A percentile compares a stretch with the other conserved stretches of the same genome.
These are phyloP conservation scores for Corymbia citriodora DNA, from an alignment of 441 rosid genomes.

Conservation along the genomic window DNA sequence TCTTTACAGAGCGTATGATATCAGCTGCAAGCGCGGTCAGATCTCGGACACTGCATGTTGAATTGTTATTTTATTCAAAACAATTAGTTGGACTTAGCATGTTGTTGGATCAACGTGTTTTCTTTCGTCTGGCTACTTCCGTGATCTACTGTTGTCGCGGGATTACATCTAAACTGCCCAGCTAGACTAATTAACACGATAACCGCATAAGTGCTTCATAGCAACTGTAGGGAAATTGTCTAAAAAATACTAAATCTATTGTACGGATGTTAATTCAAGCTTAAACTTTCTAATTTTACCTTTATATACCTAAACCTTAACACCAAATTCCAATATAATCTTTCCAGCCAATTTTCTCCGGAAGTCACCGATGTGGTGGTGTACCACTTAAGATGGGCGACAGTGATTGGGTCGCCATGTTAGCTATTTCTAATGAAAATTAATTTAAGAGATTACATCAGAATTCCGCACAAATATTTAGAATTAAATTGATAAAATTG, in stretches of 20 bases:
- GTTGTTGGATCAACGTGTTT: not conserved
- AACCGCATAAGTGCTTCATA: not conserved
- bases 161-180: not conserved
- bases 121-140: not conserved
- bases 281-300: not conserved
- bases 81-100: not conserved
- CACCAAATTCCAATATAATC: not conserved
- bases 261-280: not conserved
- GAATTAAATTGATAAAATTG: not conserved
- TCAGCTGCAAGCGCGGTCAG: not conserved
- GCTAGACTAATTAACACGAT: not conserved
- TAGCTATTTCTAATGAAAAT: not conserved
- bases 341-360: not conserved
- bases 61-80: not conserved
- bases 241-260: not conserved
- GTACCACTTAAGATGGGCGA: not conserved
- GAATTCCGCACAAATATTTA: accelerated
- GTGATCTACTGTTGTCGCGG: not conserved
- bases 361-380: accelerated
- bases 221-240: not conserved
- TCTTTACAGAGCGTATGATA: not conserved
- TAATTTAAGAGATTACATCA: not conserved
- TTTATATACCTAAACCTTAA: not conserved
- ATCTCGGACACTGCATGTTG: not conserved
- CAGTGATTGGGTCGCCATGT: accelerated